Percentiles rank a stretch among this genome's conserved stretches.
phyloP scores from a whole-genome alignment of 2,329 filamentous ascomycete species.

The Stemphylium vesicarium region DNA sequence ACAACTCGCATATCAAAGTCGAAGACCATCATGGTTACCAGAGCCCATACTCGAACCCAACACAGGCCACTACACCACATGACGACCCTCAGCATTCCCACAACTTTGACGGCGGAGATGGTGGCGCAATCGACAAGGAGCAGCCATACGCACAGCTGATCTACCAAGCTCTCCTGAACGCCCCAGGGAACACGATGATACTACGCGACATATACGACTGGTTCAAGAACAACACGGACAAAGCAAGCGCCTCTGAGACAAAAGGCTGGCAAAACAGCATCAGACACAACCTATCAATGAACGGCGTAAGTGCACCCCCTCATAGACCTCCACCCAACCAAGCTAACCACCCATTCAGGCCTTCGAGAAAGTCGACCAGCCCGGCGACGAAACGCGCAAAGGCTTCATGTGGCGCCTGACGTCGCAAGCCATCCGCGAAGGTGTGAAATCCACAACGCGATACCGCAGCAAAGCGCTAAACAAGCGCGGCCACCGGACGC shows the following conservation, averaged over 20 bases:
- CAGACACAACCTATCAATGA: conserved; percentile 95
- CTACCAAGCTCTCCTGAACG: conserved; percentile 73
- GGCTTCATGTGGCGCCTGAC: conserved; percentile 79
- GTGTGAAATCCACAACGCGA: conserved; percentile 83
- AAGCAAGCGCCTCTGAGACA: conserved; percentile 64
- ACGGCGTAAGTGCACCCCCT: conserved; percentile 67
- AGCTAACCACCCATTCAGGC: conserved; percentile 51
- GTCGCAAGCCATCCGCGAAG: conserved; percentile 69
- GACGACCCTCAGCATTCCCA: conserved; percentile 19
- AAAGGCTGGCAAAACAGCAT: conserved; percentile 94
- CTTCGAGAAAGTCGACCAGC: conserved; percentile 60
- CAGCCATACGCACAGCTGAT: conserved; percentile 85
- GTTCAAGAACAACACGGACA: conserved; percentile 83
- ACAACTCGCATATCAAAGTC: conserved; percentile 18
- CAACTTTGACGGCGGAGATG: conserved; percentile 20
- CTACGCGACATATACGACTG: conserved; percentile 89
- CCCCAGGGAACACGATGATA: conserved; percentile 71
- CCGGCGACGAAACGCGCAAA: conserved; percentile 65
- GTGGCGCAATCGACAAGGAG: conserved; percentile 49
- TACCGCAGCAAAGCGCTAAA: conserved; percentile 56
- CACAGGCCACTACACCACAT: conserved; percentile 31
- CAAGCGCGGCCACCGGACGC: conserved; percentile 46
- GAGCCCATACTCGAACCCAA: conserved; percentile 30
- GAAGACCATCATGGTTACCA: conserved; percentile 27
- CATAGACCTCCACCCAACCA: background rate